Evolutionary conservation across 1,284 basidiomycete genomes (phyloP), one percentile per base, ranked within the genome.

Genomic region (Ustilago esculenta): DNA sequence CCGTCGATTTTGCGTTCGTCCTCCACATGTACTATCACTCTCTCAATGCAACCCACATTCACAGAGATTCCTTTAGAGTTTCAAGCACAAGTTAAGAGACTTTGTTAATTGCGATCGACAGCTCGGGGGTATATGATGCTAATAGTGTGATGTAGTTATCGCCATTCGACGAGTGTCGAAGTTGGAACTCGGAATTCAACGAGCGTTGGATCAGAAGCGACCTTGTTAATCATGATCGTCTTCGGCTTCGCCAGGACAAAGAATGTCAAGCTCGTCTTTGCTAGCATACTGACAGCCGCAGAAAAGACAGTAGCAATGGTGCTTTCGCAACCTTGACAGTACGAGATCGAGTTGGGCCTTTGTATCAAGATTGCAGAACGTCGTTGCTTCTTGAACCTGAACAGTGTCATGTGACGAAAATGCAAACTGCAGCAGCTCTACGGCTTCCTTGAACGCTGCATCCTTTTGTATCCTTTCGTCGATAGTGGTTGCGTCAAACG

Each of bases 231-330:
- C 68, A 43, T 76, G 73, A 24, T 65, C 64, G 12, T 69, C 65
- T 33, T 76, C 74, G 0, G 45, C 41, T 20, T 43, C 21, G 2
- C 74, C 74, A 0, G 74, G 72, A 50, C 74, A 76, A n/a, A 32
- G 7, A n/a, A 2, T n/a, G 3, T 11, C 17, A 12, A 76, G 21
- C 9, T 68, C 61, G 2, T 56, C 36, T 4, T 14, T 20, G 15
- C 23, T 33, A 0, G 5, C 25, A 39, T 73, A 76, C 30, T 50
- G 53, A 35, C 69, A 71, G 4, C 65, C 69, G 52, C 74, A 76
- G 43, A 69, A 72, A 18, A 74, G 18, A 23, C 74, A 76, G 21
- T 70, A 76, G 1, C 3, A 0, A 35, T 76, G 54, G 2, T 23
- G 23, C 3, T 29, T 30, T 18, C 74, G 36, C 48, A 76, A 43